Base-by-base conservation (phyloP, 352 stramenopile species). In the Globisporangium irregulare region DNA sequence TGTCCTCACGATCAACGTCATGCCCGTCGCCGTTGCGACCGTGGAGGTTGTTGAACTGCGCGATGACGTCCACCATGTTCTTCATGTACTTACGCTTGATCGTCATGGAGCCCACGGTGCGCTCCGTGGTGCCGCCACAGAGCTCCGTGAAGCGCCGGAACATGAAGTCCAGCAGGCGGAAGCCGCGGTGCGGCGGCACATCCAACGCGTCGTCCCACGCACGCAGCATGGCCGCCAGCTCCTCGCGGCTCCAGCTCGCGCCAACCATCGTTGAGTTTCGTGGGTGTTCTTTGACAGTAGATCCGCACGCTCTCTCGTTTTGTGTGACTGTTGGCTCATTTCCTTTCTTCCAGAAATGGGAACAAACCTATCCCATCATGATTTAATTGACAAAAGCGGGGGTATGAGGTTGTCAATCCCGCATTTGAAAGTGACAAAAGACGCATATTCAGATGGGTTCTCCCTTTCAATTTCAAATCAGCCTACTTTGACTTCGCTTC, bases 11-110 rank as follows among this genome's bases (percentile, higher is more conserved):
- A 8, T 29, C 9, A 8, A 20, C 22, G 22, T 38, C 22, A 10
- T 38, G 25, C 2, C 24, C 53, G 10, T 59, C 56, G 5, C 53
- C 25, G 12, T 22, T 46, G 55, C 29, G 22, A 9, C 55, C 25
- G 5, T 41, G 55, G 3, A 22, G 27, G 29, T 27, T 48, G 8
- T 43, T 55, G 32, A 53, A 67, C 62, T 60, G 48, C 12, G 29
- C 22, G 50, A 67, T 67, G 8, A 67, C 62, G 0, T 59, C 48
- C 5, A 41, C 62, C 62, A 67, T 67, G 62, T 67, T 67, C 50
- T 67, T 67, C 62, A 67, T 67, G 32, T 67, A 67, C 62, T 67
- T 67, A 32, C 62, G 62, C 62, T 67, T 67, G 50, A 67, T 67
- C 48, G 54, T 32, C 48, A 67, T 59, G 9, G 62, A 67, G 29